Conservation (phyloP, 805 yeast species). For the Ogataea pilisensis region DNA sequence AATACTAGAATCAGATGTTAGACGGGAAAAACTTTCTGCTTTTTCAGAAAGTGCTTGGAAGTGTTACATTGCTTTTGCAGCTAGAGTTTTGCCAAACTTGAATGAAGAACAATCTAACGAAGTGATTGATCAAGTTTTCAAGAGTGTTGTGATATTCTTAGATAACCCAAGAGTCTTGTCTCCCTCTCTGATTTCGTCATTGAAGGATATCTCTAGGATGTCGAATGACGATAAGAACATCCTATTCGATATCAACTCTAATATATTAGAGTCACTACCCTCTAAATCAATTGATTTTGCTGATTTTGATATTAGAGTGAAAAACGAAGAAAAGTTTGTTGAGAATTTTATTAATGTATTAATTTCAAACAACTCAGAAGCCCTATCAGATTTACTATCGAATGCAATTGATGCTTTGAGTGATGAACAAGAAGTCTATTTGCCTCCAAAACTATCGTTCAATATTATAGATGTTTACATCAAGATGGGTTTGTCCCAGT, state of each 20-base stretch:
- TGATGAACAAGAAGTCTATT: slow-evolving; percentile 17
- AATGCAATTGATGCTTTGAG: slow-evolving; percentile 26
- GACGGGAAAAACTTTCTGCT: slow-evolving; percentile 19
- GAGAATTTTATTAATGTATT: slow-evolving; percentile 23
- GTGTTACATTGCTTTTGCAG: slow-evolving; percentile 17
- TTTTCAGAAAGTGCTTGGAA: slow-evolving; percentile 28
- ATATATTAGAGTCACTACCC: slow-evolving; percentile 23
- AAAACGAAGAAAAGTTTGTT: slow-evolving; percentile 16
- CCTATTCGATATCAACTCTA: slow-evolving; percentile 20
- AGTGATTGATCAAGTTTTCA: slow-evolving; percentile 9
- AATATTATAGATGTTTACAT: slow-evolving; percentile 27
- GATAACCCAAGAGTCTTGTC: slow-evolving; percentile 18
- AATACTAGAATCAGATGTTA: slow-evolving; percentile 19
- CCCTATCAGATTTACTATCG: slow-evolving; percentile 18
- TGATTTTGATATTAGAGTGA: slow-evolving; percentile 9
- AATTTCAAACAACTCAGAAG: slow-evolving; percentile 11
- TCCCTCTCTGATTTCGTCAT: slow-evolving; percentile 3
- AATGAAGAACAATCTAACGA: slow-evolving; percentile 2
- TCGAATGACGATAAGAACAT: slow-evolving; percentile 18
- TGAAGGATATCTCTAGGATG: slow-evolving; percentile 12
- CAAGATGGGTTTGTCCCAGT: slow-evolving; percentile 17
- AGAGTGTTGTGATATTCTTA: slow-evolving; percentile 11
- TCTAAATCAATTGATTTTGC: slow-evolving; percentile 13
- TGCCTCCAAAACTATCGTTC: slow-evolving; percentile 25
- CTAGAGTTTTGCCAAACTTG: not conserved